A percentile compares a stretch with the other conserved stretches of the same genome.
Evolutionary conservation across 768 basidiomycete genomes (phyloP).

Genomic region (Lanmaoa rubissima): DNA sequence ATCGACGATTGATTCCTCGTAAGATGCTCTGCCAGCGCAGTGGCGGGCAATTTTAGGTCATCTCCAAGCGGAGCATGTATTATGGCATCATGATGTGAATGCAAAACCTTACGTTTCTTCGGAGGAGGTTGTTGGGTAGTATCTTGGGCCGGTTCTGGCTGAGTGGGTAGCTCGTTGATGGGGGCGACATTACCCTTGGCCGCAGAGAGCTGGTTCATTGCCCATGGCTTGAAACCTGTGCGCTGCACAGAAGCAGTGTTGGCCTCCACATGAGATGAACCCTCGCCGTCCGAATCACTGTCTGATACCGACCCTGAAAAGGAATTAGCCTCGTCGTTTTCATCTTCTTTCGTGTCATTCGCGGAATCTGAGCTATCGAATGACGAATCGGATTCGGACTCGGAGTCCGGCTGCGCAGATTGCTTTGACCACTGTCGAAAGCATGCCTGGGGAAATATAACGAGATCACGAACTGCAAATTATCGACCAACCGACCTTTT

Average conservation of each 20-base stretch:
- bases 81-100: conserved; percentile 31
- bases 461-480: conserved; percentile 1
- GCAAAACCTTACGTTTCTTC: conserved; percentile 51
- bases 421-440: conserved; percentile 52
- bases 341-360: conserved; percentile 46
- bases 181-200: conserved; percentile 39
- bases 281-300: conserved; percentile 11
- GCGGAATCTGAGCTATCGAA: conserved; percentile 81
- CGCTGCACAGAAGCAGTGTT: conserved; percentile 35
- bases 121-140: conserved; percentile 10
- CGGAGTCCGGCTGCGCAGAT: conserved; percentile 28
- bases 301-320: conserved; percentile 16
- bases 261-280: conserved; percentile 13
- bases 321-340: conserved; percentile 16
- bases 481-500: conserved; percentile 40
- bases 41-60: conserved; percentile 62
- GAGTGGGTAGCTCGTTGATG: conserved; percentile 12
- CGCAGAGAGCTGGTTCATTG: conserved; percentile 65
- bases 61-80: conserved; percentile 83
- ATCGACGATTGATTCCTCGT: conserved; percentile 6
- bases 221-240: conserved; percentile 86
- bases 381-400: conserved; percentile 51
- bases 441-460: conserved; percentile 29
- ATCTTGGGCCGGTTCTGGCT: conserved; percentile 9
- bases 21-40: conserved; percentile 55